Evolutionary conservation across 192 early-diverging fungal species (phyloP).

Genomic region (Coemansia umbellata): DNA sequence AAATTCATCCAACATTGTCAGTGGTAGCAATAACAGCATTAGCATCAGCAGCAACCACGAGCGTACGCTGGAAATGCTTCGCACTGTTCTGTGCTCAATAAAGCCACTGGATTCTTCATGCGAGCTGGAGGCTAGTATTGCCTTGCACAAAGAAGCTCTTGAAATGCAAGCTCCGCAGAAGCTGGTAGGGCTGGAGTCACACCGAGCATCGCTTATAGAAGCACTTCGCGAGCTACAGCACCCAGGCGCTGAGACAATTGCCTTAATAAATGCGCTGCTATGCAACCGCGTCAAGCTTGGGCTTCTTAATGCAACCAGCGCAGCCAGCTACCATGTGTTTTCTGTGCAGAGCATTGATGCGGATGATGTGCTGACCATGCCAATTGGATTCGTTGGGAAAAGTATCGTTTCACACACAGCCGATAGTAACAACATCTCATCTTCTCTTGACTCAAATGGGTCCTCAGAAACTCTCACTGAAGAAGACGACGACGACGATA

Average conservation of each 20-base stretch:
- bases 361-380: neutral
- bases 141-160: neutral
- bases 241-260: conserved; percentile 31
- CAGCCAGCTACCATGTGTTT: conserved; percentile 4
- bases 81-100: conserved; percentile 7
- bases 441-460: conserved; percentile 27
- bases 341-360: neutral
- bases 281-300: conserved; percentile 33
- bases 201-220: conserved; percentile 14
- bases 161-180: neutral
- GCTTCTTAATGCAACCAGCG: conserved; percentile 19
- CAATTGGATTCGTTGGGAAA: neutral
- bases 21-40: neutral
- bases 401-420: neutral
- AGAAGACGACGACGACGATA: neutral
- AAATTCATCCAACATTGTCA: neutral
- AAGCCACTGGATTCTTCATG: neutral
- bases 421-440: conserved; percentile 12
- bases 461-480: conserved; percentile 19
- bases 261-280: conserved; percentile 23
- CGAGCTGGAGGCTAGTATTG: neutral
- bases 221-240: conserved; percentile 33
- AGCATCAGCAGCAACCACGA: conserved; percentile 10
- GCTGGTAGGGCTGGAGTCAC: neutral
- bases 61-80: conserved; percentile 39